Evolutionary conservation across 2,329 filamentous ascomycete species (phyloP), one percentile per base, ranked within the genome.

Genomic region (Colletotrichum salicis): DNA sequence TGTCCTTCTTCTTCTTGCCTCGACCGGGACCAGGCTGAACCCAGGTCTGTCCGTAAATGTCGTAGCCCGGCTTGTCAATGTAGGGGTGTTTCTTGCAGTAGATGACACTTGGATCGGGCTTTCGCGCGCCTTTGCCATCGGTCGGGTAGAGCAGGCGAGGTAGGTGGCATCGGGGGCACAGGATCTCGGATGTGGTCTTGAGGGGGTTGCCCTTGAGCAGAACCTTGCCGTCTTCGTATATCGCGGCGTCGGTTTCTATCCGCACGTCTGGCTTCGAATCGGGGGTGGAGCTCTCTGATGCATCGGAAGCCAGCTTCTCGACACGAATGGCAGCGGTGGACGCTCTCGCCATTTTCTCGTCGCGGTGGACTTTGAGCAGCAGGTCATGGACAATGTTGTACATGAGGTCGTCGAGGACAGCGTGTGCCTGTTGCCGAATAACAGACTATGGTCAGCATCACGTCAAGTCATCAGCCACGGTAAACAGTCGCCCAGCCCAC

Each of bases 31-130:
- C 89, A 27, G 92, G 91, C 22, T 90, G 91, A 15, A 93, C 91
- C 88, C 93, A 95, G 33, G 92, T 93, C 81, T 95, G 94, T 62
- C 92, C 93, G 81, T 95, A 95, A 74, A 95, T 94, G 80, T 96
- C 93, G 82, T 91, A 93, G 72, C 92, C 92, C 2, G 90, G 86
- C 79, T 93, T 91, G 75, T 93, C 90, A 72, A 94, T 93, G 84
- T 92, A 95, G 0, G 93, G 93, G 72, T 92, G 90, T 75, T 91
- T 91, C 81, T 93, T 94, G 87, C 93, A 96, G 85, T 95, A 95
- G 75, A 92, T 89, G 75, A 91, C 85, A 74, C 87, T 85, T 0
- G 92, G 92, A 70, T 92, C 89, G 55, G 91, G 91, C 78, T 90
- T 90, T 77, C 83, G 84, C 13, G 91, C 87, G 57, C 92, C 91